Evolutionary conservation across 495 filamentous ascomycete genomes (phyloP).

Genomic region (Parmelia sp.): DNA sequence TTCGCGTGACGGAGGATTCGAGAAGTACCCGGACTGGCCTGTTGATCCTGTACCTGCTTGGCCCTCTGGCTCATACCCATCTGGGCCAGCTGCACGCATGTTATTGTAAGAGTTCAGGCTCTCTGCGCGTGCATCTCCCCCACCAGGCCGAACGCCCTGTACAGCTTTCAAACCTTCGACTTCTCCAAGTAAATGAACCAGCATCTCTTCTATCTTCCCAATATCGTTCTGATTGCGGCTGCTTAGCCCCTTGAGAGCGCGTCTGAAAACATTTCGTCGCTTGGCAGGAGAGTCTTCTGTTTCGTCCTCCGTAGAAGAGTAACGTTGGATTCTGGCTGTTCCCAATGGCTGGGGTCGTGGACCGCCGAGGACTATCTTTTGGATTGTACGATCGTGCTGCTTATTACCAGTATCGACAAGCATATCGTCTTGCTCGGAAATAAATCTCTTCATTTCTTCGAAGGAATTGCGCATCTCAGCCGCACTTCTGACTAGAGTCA

Average conservation of each 20-base stretch:
- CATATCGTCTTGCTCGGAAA: slow-evolving; percentile 76
- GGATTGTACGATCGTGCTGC: slow-evolving; percentile 75
- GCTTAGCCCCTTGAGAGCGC: slow-evolving; percentile 82
- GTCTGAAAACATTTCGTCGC: slow-evolving; percentile 82
- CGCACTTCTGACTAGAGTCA: slow-evolving; percentile 87
- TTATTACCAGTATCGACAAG: slow-evolving; percentile 78
- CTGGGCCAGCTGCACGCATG: slow-evolving; percentile 26
- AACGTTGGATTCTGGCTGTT: slow-evolving; percentile 27
- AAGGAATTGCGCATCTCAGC: slow-evolving; percentile 97
- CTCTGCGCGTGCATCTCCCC: slow-evolving; percentile 29
- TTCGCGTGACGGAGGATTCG: slow-evolving; percentile 57
- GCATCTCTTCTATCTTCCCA: slow-evolving; percentile 88
- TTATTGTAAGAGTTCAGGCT: slow-evolving; percentile 39
- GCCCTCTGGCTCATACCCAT: slow-evolving; percentile 79
- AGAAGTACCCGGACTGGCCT: slow-evolving; percentile 71
- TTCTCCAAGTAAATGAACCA: slow-evolving; percentile 83
- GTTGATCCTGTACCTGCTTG: slow-evolving; percentile 69
- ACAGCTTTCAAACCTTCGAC: slow-evolving; percentile 78
- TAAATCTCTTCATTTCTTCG: slow-evolving; percentile 89
- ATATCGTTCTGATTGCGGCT: slow-evolving; percentile 83
- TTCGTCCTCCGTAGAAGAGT: slow-evolving; percentile 53
- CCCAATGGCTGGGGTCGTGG: slow-evolving; percentile 75
- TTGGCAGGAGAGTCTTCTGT: slow-evolving; percentile 69
- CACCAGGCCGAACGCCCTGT: slow-evolving; percentile 34
- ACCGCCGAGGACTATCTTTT: slow-evolving; percentile 70